phyloP scores from a whole-genome alignment of 1,284 basidiomycete genomes.

The Ustilago shanxiensis region DNA sequence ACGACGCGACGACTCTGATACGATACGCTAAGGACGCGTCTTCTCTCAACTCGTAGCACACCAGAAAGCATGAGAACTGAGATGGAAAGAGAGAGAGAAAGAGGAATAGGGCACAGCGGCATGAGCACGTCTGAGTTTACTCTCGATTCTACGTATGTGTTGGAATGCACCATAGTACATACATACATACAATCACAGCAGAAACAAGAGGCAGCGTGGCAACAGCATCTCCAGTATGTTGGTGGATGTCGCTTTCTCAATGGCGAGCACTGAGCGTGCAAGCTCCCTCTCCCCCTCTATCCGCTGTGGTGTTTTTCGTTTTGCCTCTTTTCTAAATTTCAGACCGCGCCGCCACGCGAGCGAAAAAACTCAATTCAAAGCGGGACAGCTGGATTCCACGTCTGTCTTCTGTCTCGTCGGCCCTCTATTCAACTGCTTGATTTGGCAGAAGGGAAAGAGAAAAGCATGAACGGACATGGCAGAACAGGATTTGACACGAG shows the following conservation, averaged over 20 bases:
- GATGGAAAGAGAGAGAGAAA: not conserved
- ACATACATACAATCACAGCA: too few relatives aligned
- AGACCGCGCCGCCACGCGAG: not conserved
- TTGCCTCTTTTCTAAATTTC: not conserved
- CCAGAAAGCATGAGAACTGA: too few relatives aligned
- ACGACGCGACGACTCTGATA: not conserved
- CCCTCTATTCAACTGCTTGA: not conserved
- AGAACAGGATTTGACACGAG: not conserved
- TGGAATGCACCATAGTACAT: too few relatives aligned
- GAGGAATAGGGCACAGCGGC: not conserved
- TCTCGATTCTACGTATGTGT: not conserved
- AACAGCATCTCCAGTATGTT: too few relatives aligned
- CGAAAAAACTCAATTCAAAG: not conserved
- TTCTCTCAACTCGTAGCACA: not conserved
- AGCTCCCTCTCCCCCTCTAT: not conserved
- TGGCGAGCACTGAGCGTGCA: too few relatives aligned
- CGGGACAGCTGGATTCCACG: too few relatives aligned
- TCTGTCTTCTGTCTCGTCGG: too few relatives aligned
- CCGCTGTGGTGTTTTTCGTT: too few relatives aligned
- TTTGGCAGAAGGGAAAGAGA: too few relatives aligned
- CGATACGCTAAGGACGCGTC: not conserved
- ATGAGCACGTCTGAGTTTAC: slow-evolving; percentile 1
- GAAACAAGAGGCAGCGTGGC: too few relatives aligned
- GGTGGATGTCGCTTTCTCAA: too few relatives aligned
- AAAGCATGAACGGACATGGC: not conserved